A percentile compares a stretch with the other conserved stretches of the same genome.
These are phyloP conservation scores for Hyphopichia fennica DNA, from an alignment of 1,139 yeast genomes.

Conservation along the genomic window DNA sequence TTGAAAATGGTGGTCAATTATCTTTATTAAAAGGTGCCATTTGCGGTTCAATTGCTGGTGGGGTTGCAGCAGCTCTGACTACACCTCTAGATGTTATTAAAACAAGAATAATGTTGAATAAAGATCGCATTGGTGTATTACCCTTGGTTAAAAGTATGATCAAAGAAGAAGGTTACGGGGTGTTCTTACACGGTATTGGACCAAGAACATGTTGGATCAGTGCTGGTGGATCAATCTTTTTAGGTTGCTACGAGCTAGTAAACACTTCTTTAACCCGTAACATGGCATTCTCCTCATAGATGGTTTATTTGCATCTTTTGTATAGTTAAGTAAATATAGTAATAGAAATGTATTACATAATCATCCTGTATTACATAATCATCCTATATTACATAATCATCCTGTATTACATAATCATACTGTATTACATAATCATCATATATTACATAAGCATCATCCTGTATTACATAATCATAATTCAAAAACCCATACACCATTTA, in stretches of 20 bases:
- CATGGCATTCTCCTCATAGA: background rate
- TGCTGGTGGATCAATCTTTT: constrained; percentile 96
- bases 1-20: constrained; percentile 37
- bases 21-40: constrained; percentile 80
- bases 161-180: constrained; percentile 64
- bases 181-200: constrained; percentile 81
- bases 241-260: constrained; percentile 88
- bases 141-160: constrained; percentile 48
- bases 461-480: too few relatives aligned
- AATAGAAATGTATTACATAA: too few relatives aligned
- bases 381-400: too few relatives aligned
- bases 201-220: constrained; percentile 97
- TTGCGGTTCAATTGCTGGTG: constrained; percentile 95
- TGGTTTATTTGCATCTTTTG: background rate
- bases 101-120: constrained; percentile 82
- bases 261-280: constrained; percentile 21
- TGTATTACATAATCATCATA: too few relatives aligned
- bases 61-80: constrained; percentile 88
- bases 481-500: too few relatives aligned
- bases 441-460: too few relatives aligned
- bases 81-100: constrained; percentile 93
- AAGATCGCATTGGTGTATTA: constrained; percentile 47
- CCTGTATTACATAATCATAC: too few relatives aligned
- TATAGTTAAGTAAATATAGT: too few relatives aligned
- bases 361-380: too few relatives aligned